Base-by-base conservation (phyloP, 495 filamentous ascomycete genomes). In the Parmelia sp. region DNA sequence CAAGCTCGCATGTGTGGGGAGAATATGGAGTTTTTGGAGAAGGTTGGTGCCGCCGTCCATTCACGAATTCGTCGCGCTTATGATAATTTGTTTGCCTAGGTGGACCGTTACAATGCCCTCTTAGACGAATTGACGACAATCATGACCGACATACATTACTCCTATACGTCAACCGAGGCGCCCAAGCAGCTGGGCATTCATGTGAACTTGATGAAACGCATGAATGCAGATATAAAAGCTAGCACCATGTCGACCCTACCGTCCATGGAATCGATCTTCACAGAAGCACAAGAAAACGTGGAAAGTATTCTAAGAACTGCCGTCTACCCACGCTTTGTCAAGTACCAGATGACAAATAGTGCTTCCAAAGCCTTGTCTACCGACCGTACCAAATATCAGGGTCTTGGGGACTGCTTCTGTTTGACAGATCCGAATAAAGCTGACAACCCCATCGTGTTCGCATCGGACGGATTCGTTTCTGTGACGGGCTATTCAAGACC, bases 301-400 rank as follows among this genome's bases (percentile, higher is more conserved):
- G 78, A 83, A 65, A 69, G 73, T 25, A 74, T 79, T 4, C 62
- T 84, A 31, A 70, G 75, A 25, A 71, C 69, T 17, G 71, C 73
- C 7, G 71, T 84, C 29, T 84, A 82, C 65, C 80, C 80, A 12
- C 75, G 78, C 27, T 84, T 81, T 56, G 75, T 84, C 49, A 75
- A 76, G 57, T 73, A 78, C 59, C 77, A 79, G 65, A 74, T 79
- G 63, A 74, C 72, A 29, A 66, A 74, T 25, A 75, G 74, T 40
- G 77, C 77, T 23, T 71, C 71, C 15, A 73, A 71, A 66, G 76
- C 77, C 21, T 68, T 79, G 14, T 66, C 75, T 14, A 63, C 66
- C 31, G 71, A 77, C 58, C 72, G 71, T 19, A 63, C 62, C 19
- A 71, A 60, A 56, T 79, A 77, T 51, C 70, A 71, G 53, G 77